Conservation (phyloP, 352 stramenopile genomes). For the Pythium sp. region DNA sequence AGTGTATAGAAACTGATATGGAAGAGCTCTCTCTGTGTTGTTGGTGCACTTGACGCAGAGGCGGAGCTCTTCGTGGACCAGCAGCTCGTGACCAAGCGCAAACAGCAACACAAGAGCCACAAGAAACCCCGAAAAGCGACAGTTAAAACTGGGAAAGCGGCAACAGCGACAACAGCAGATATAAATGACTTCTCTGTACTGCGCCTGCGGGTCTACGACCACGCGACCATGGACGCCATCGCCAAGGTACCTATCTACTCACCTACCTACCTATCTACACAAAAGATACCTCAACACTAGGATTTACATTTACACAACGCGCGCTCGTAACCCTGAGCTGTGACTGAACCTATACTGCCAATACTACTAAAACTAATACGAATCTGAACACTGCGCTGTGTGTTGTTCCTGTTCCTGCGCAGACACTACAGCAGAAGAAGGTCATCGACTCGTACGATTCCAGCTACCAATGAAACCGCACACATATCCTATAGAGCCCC, state of each 20-base stretch:
- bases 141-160: conserved; percentile 9
- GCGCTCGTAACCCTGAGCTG: background rate
- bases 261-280: background rate
- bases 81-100: conserved; percentile 19
- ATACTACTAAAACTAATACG: background rate
- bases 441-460: conserved; percentile 18
- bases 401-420: background rate
- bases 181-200: conserved; percentile 16
- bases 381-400: background rate
- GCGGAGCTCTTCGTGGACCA: conserved; percentile 51
- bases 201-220: conserved; percentile 41
- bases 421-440: conserved; percentile 17
- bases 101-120: background rate
- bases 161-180: conserved; percentile 20
- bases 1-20: background rate
- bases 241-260: too few relatives aligned
- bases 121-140: conserved; percentile 2
- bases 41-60: conserved; percentile 24
- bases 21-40: background rate
- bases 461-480: background rate
- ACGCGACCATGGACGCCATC: conserved; percentile 33
- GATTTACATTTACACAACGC: too few relatives aligned
- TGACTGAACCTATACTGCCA: background rate
- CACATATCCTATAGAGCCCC: background rate
- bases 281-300: background rate